Evolutionary conservation across 768 basidiomycete species (phyloP), one percentile per base, ranked within the genome.

Genomic region (Trametes meyenii): DNA sequence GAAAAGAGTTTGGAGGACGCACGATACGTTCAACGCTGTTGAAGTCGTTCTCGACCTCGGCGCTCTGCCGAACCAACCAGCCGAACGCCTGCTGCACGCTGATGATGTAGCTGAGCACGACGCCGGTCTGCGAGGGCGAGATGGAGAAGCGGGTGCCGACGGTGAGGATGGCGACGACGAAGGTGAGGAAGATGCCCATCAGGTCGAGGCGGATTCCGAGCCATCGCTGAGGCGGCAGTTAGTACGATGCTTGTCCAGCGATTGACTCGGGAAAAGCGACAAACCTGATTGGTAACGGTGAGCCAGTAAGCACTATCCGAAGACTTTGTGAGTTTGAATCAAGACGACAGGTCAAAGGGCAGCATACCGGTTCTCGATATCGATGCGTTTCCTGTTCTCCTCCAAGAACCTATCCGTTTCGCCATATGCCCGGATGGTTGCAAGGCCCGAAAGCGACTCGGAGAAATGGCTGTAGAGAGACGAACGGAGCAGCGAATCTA

Each of bases 41-140:
- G 91, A 96, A 94, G 73, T 95, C 84, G 73, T 97, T 96, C 73
- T 96, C 94, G 12, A 95, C 88, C 71, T 96, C 94, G 2, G 90
- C 87, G 40, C 80, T 81, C 73, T 92, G 90, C 10, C 89, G 85
- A 43, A 90, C 83, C 73, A 91, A 81, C 86, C 85, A 92, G 21
- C 85, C 85, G 66, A 92, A 90, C 0, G 80, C 65, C 79, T 89
- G 89, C 74, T 94, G 92, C 2, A 93, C 83, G 39, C 82, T 84
- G 52, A 94, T 75, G 67, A 93, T 90, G 69, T 92, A 94, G 0
- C 91, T 88, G 6, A 97, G 77, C 16, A 86, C 79, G 62, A 92
- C 73, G 72, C 90, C 85, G 38, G 89, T 94, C 67, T 93, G 85
- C 2, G 90, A 79, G 1, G 96, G 89, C 0, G 88, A 90, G 51